Percentiles rank a stretch among this genome's conserved stretches.
These are phyloP conservation scores for Pterocarpus macrocarpus DNA, from an alignment of 306 rosid species.

Conservation along the genomic window DNA sequence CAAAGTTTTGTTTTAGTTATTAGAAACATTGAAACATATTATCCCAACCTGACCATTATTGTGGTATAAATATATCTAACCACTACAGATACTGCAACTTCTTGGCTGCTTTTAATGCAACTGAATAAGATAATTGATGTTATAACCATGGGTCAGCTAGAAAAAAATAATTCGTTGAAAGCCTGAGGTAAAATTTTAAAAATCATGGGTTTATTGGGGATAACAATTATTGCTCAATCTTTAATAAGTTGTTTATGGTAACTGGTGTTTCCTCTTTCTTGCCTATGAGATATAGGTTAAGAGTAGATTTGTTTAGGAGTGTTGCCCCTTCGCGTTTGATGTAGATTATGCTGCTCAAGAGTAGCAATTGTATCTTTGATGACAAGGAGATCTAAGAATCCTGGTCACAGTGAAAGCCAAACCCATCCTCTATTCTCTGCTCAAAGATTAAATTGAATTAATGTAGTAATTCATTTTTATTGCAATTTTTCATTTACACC, in stretches of 20 bases:
- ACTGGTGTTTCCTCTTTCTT: slow-evolving; percentile 4
- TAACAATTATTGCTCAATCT: slow-evolving; percentile 8
- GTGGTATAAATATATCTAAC: background rate
- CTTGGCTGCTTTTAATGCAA: slow-evolving; percentile 25
- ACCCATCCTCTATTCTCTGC: slow-evolving; percentile 20
- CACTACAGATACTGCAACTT: slow-evolving; percentile 12
- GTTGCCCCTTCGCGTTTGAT: background rate
- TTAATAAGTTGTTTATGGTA: background rate
- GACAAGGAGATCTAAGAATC: background rate
- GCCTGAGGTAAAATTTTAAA: background rate
- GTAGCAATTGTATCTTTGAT: background rate
- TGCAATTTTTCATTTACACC: background rate
- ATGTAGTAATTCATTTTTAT: background rate
- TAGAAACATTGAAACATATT: slow-evolving; percentile 17
- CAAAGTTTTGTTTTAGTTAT: slow-evolving; percentile 16
- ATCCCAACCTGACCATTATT: slow-evolving; percentile 23
- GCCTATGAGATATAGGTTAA: background rate
- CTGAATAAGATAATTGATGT: slow-evolving; percentile 3
- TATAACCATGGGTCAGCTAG: slow-evolving; percentile 24
- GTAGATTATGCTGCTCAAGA: background rate
- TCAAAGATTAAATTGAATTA: slow-evolving; percentile 16
- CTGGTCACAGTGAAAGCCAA: slow-evolving; percentile 6
- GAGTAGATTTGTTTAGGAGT: background rate
- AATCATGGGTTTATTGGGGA: background rate
- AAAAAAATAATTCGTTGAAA: slow-evolving; percentile 14